phyloP scores from a whole-genome alignment of 495 filamentous ascomycete species.

The Extremus antarcticus region DNA sequence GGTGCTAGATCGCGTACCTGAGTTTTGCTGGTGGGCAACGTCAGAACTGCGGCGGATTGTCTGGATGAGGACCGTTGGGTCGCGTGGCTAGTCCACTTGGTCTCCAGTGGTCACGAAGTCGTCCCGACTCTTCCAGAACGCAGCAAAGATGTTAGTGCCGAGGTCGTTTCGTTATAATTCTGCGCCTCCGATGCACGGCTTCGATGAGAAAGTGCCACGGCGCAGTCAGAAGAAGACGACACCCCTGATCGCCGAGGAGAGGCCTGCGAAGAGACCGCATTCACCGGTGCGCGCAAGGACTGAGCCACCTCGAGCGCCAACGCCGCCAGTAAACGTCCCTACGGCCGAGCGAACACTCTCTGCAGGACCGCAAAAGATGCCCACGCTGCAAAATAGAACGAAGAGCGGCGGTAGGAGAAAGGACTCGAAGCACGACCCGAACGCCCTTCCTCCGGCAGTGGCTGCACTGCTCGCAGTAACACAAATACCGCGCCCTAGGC shows the following conservation, averaged over 20 bases:
- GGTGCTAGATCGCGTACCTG: neutral
- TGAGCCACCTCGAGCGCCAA: constrained; percentile 1
- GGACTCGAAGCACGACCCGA: constrained; percentile 22
- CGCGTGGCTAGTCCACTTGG: neutral
- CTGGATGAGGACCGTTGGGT: neutral
- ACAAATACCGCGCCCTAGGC: constrained; percentile 28
- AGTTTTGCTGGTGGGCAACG: neutral
- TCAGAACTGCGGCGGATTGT: neutral
- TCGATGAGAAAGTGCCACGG: neutral
- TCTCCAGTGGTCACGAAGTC: neutral
- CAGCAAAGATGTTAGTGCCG: constrained; percentile 18
- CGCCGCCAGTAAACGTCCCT: constrained; percentile 15
- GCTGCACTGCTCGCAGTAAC: constrained; percentile 36
- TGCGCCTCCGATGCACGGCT: constrained; percentile 9
- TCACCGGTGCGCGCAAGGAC: constrained; percentile 2
- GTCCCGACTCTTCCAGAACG: neutral
- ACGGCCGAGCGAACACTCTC: neutral
- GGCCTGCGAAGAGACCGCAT: neutral
- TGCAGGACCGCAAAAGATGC: neutral
- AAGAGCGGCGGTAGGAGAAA: neutral
- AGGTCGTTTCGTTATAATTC: constrained; percentile 13
- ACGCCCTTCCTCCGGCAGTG: constrained; percentile 32
- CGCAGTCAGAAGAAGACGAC: neutral
- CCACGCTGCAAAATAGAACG: neutral
- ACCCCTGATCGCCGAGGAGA: neutral